Conservation (phyloP, 1,284 basidiomycete species). For the Rhodotorula sp. region DNA sequence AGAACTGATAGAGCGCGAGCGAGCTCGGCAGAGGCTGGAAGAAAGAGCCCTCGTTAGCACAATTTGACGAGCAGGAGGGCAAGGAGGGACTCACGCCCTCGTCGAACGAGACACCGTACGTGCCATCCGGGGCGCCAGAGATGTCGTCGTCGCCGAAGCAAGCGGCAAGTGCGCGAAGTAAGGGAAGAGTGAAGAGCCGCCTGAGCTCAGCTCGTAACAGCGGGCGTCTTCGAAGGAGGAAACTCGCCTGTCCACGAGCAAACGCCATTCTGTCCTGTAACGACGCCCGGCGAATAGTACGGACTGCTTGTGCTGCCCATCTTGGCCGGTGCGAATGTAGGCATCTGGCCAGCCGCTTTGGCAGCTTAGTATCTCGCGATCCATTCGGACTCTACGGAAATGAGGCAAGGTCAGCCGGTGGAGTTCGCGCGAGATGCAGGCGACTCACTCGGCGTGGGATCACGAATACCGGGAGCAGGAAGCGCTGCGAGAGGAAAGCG, state of each 20-base stretch:
- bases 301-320: background rate
- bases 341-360: conserved; percentile 22
- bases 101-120: conserved; percentile 56
- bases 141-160: conserved; percentile 17
- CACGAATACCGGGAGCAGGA: background rate
- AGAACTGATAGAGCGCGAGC: conserved; percentile 58
- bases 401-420: background rate
- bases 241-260: conserved; percentile 18
- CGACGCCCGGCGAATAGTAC: conserved; percentile 3
- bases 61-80: too few relatives aligned
- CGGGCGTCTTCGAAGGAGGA: conserved; percentile 70
- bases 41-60: background rate
- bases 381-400: conserved; percentile 10
- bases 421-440: too few relatives aligned
- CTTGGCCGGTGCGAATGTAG: conserved; percentile 11
- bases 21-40: conserved; percentile 49
- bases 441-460: conserved; percentile 9
- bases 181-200: conserved; percentile 50
- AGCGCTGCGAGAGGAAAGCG: background rate
- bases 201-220: conserved; percentile 53
- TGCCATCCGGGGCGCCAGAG: conserved; percentile 13
- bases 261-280: conserved; percentile 4
- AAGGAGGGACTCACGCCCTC: conserved; percentile 61
- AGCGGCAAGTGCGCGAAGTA: background rate
- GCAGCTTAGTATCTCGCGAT: conserved; percentile 15